phyloP scores from a whole-genome alignment of 495 filamentous ascomycete species.

The Xanthoparmelia taractica region DNA sequence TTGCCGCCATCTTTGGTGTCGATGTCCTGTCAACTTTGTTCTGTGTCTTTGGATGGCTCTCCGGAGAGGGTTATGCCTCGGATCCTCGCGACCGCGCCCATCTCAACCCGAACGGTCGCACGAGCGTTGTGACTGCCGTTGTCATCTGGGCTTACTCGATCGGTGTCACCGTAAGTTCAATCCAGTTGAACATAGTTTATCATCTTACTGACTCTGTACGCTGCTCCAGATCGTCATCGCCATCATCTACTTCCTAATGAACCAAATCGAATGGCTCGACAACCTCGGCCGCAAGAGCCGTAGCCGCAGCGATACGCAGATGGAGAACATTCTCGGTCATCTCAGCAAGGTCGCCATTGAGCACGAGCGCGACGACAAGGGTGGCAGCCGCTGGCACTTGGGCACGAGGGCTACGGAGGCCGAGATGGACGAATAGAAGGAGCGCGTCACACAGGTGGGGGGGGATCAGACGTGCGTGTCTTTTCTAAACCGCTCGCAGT shows the following conservation, averaged over 20 bases:
- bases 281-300: conserved; percentile 76
- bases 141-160: conserved; percentile 74
- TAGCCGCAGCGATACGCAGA: conserved; percentile 61
- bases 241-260: conserved; percentile 65
- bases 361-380: conserved; percentile 53
- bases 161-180: conserved; percentile 48
- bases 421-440: conserved; percentile 59
- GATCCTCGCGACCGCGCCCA: conserved; percentile 34
- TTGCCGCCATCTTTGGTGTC: conserved; percentile 63
- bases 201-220: conserved; percentile 5
- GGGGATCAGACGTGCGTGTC: neutral
- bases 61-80: conserved; percentile 34
- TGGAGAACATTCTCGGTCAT: conserved; percentile 74
- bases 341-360: conserved; percentile 68
- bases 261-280: conserved; percentile 58
- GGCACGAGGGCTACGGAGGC: conserved; percentile 54
- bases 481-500: neutral
- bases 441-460: neutral
- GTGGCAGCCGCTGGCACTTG: conserved; percentile 53
- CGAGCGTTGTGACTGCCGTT: conserved; percentile 69
- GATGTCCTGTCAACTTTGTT: conserved; percentile 64
- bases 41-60: conserved; percentile 66
- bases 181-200: neutral
- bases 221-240: conserved; percentile 55
- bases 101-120: conserved; percentile 53